A percentile compares a stretch with the other conserved stretches of the same genome.
These are phyloP conservation scores for Venturia carpophila DNA, from an alignment of 2,329 filamentous ascomycete species.

Conservation along the genomic window DNA sequence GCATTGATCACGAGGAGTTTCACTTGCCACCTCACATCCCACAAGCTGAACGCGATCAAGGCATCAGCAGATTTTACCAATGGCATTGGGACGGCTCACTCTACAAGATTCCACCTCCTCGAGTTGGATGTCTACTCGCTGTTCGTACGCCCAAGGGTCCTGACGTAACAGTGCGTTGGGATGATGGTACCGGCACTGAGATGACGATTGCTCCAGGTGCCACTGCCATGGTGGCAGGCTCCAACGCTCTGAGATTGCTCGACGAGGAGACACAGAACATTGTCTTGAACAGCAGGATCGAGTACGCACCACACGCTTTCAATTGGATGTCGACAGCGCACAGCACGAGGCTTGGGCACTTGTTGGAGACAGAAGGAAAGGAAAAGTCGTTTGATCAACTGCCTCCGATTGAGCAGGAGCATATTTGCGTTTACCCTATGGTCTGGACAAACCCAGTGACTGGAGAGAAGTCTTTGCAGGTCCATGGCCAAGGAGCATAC, in stretches of 20 bases:
- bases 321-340: slow-evolving; percentile 33
- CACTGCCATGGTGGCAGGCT: slow-evolving; percentile 39
- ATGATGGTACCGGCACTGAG: slow-evolving; percentile 36
- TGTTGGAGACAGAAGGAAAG: slow-evolving; percentile 24
- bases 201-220: slow-evolving; percentile 39
- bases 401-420: slow-evolving; percentile 29
- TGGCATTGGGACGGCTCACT: slow-evolving; percentile 40
- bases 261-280: slow-evolving; percentile 35
- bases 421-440: slow-evolving; percentile 39
- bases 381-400: slow-evolving; percentile 30
- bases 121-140: slow-evolving; percentile 37
- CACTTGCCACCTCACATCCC: slow-evolving; percentile 12
- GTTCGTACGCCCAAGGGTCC: slow-evolving; percentile 33
- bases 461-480: slow-evolving; percentile 38
- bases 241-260: slow-evolving; percentile 37
- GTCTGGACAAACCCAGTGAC: slow-evolving; percentile 41
- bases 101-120: slow-evolving; percentile 36
- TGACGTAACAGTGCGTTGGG: slow-evolving; percentile 36
- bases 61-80: slow-evolving; percentile 10
- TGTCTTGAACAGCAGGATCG: slow-evolving; percentile 40
- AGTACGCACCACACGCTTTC: slow-evolving; percentile 41
- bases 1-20: slow-evolving; percentile 14
- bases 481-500: slow-evolving; percentile 36
- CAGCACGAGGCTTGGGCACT: slow-evolving; percentile 37
- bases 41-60: slow-evolving; percentile 6